Conservation (phyloP, 106 monocot genomes). For the Platanthera guangdongensis region DNA sequence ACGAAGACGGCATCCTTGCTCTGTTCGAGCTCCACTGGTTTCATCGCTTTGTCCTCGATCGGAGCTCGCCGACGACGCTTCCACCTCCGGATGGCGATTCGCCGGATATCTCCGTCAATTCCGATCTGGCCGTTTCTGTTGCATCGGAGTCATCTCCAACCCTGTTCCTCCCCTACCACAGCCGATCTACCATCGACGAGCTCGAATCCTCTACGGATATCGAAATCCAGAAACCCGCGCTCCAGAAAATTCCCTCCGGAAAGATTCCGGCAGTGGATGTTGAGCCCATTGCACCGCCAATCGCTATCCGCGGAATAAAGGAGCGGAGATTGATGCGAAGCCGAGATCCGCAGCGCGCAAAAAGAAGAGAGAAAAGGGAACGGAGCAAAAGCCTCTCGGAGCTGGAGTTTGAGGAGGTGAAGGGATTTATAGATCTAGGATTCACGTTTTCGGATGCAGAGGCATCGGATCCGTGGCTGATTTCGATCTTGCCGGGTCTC, state of each 20-base stretch:
- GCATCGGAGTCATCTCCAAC: neutral
- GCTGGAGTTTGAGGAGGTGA: conserved; percentile 72
- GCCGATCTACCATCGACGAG: neutral
- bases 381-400: conserved; percentile 56
- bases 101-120: neutral
- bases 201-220: neutral
- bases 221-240: neutral
- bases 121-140: neutral
- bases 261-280: neutral
- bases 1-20: neutral
- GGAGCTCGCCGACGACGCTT: neutral
- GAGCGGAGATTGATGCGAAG: neutral
- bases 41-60: neutral
- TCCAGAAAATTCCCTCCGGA: conserved; percentile 13
- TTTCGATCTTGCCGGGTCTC: conserved; percentile 56
- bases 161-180: neutral
- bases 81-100: neutral
- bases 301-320: neutral
- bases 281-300: neutral
- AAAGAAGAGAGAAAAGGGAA: neutral
- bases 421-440: conserved; percentile 70
- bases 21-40: conserved; percentile 27
- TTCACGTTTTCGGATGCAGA: conserved; percentile 56
- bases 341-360: neutral
- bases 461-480: conserved; percentile 32